Base-by-base conservation (phyloP, 2,329 filamentous ascomycete species). In the Aspergillus viridinutans region DNA sequence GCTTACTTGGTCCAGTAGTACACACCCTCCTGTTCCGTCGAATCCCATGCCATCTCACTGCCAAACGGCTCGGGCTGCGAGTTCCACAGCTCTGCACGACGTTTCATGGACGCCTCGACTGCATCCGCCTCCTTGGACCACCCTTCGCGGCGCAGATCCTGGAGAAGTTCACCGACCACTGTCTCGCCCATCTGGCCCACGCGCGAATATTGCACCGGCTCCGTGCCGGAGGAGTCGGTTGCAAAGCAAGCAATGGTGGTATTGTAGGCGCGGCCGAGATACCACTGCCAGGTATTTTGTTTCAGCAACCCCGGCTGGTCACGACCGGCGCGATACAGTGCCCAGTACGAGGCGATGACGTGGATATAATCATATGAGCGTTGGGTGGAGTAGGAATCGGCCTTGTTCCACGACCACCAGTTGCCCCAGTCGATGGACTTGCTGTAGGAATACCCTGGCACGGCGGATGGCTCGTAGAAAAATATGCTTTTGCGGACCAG, bases 21-120 rank as follows among this genome's bases (percentile, higher is more conserved):
- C 0, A 86, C 81, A 0, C 83, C 83, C 64, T 86, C 83, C 59
- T 86, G 83, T 0, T 82, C 83, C 0, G 83, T 86, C 0, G 80
- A 84, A 56, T 86, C 84, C 84, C 84, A 86, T 0, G 83, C 79
- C 81, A 84, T 83, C 65, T 86, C 84, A 52, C 81, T 84, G 0
- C 83, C 83, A 58, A 80, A 86, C 0, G 84, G 84, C 4, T 82
- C 79, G 7, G 75, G 74, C 52, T 80, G 69, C 0, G 70, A 71
- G n/a, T 80, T 67, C 83, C 84, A 86, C 1, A 70, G 63, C 3
- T 74, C 59, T 1, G 82, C 81, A 1, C 83, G 76, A 3, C 67
- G 68, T 14, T 72, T 74, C 83, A 86, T 85, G 0, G 71, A 69
- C 0, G 65, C 63, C 49, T 78, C 76, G 2, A 85, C 61, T 0